phyloP scores from a whole-genome alignment of 176 grass and related monocot genomes.

The Tillandsia fasciculata region DNA sequence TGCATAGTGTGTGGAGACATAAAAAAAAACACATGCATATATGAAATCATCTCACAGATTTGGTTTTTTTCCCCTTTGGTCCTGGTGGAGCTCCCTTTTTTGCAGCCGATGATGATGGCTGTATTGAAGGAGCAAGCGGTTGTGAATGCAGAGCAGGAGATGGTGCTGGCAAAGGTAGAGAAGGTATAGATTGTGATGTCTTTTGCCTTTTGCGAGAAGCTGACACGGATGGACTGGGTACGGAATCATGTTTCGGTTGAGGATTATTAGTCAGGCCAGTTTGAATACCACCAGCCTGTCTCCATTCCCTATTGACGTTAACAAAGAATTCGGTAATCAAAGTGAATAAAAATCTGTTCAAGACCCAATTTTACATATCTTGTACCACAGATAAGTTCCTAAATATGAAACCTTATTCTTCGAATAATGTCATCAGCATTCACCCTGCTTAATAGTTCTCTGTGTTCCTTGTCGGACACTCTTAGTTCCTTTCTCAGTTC shows the following conservation, averaged over 20 bases:
- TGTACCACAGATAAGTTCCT: neutral
- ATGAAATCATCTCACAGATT: conserved; percentile 42
- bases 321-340: neutral
- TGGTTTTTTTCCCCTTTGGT: conserved; percentile 70
- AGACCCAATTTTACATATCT: neutral
- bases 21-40: neutral
- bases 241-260: conserved; percentile 49
- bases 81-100: conserved; percentile 54
- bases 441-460: conserved; percentile 77
- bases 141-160: conserved; percentile 55
- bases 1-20: conserved; percentile 2
- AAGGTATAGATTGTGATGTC: conserved; percentile 55
- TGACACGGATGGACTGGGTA: conserved; percentile 58
- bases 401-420: conserved; percentile 51
- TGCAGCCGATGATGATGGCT: conserved; percentile 58
- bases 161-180: conserved; percentile 40
- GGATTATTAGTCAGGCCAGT: conserved; percentile 44
- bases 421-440: conserved; percentile 66
- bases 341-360: neutral
- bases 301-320: conserved; percentile 41
- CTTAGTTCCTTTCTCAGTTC: conserved; percentile 94
- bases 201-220: conserved; percentile 91
- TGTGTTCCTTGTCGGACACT: conserved; percentile 85
- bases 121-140: conserved; percentile 35
- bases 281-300: conserved; percentile 41